Percentiles rank a stretch among this genome's conserved stretches.
Evolutionary conservation across 352 stramenopile species (phyloP).

Genomic region (Phytophthora nicotianae): DNA sequence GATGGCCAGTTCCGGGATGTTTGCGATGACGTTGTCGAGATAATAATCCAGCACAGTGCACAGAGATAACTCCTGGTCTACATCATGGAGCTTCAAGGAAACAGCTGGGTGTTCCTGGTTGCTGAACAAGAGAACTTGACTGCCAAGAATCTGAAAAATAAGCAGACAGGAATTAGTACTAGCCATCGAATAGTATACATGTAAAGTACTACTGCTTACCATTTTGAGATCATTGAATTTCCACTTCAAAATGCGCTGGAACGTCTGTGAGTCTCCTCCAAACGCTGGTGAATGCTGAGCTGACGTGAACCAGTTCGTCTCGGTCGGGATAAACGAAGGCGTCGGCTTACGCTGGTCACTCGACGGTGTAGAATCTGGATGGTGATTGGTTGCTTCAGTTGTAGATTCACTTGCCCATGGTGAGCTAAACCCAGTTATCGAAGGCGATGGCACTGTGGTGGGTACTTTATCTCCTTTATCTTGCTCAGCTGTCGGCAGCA

Average conservation of each 20-base stretch:
- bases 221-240: constrained; percentile 90
- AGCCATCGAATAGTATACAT: neutral
- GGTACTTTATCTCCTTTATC: neutral
- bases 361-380: neutral
- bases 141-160: constrained; percentile 66
- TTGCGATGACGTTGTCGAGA: constrained; percentile 88
- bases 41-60: constrained; percentile 88
- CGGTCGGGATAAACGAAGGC: constrained; percentile 16
- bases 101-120: constrained; percentile 85
- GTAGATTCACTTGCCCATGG: constrained; percentile 6
- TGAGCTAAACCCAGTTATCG: constrained; percentile 1
- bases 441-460: constrained; percentile 1
- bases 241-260: constrained; percentile 85
- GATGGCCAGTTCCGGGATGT: constrained; percentile 85
- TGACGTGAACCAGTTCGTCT: constrained; percentile 38
- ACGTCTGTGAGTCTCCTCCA: constrained; percentile 47
- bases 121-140: constrained; percentile 83
- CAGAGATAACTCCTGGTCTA: constrained; percentile 85
- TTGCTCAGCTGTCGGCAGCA: constrained; percentile 6
- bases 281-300: constrained; percentile 31
- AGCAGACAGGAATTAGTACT: constrained; percentile 3
- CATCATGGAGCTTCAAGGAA: constrained; percentile 85
- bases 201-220: constrained; percentile 30
- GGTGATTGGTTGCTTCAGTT: neutral
- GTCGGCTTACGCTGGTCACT: constrained; percentile 4